Base-by-base conservation (phyloP, 805 yeast species). In the Zygosaccharomyces kombuchaensis region DNA sequence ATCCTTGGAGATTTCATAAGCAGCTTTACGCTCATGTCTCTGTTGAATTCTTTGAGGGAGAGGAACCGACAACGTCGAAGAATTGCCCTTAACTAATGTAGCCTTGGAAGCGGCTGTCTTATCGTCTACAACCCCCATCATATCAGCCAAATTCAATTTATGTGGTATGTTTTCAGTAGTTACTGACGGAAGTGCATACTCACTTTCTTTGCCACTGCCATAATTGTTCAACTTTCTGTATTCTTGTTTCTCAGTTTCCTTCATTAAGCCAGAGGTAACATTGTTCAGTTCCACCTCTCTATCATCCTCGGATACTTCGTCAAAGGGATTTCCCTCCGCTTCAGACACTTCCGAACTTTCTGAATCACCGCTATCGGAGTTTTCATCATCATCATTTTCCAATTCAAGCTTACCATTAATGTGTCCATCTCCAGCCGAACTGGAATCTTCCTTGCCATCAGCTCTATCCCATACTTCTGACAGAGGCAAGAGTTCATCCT, bases 401-500 rank as follows among this genome's bases (percentile, higher is more conserved):
- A 55, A 42, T 16, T 56, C 44, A n/a, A 58, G 36, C 21, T 52
- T 44, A 6, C 10, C 36, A 8, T 51, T 55, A 12, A 40, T 22
- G n/a, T 52, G 58, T 21, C 52, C 52, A 9, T 52, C 58, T 10
- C 46, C 56, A 17, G 59, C 64, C 9, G 54, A 60, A 26, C 49
- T 37, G 55, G 30, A 44, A 8, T 37, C 46, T 16, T 39, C 45
- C 14, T 45, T 59, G 34, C 60, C 59, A 26, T 82, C 87, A 61
- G 41, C 13, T 66, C 80, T 65, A 59, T 85, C 96, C 96, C 96
- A 88, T 2, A 87, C 89, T 54, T 82, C 89, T n/a, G 95, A 84
- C 32, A 89, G 70, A 0, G 95, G 78, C 48, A 84, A 75, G 44
- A 89, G 72, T 53, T 87, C 85, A 25, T 66, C 71, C 59, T 87